Evolutionary conservation across 129 eudicot genomes (phyloP), one percentile per base, ranked within the genome.

Genomic region (Smallanthus sonchifolius): DNA sequence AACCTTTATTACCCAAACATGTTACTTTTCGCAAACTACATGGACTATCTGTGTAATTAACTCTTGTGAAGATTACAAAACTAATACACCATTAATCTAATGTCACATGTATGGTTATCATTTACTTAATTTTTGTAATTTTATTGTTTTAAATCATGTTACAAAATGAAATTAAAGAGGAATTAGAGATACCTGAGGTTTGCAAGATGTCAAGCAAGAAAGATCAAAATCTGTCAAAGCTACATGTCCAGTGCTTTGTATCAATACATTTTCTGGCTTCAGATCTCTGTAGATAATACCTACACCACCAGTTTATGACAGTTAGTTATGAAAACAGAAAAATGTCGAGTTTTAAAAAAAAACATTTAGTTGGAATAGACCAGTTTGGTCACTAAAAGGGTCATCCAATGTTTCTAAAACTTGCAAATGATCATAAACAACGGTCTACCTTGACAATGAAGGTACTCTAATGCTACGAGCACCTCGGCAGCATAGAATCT

Each of bases 401-500:
- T 9, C 35, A 9, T 24, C 28, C 5, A 40, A 36, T 48, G 28
- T 48, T 17, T 17, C 3, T 16, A 56, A 56, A 43, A 20, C 30
- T 65, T 39, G 67, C 14, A 42, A 47, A 56, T 6, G 16, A 43
- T 37, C 2, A 44, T 43, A 38, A 76, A 30, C 11, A 51, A 30
- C 20, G 32, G 30, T 39, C 0, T 86, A 93, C 99, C 99, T 88
- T 91, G 97, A 82, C 99, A 95, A 76, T 95, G 99, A 79, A 95
- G 99, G 80, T 95, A 95, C 80, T 95, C 99, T 79, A 95, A 76
- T 17, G 99, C 99, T 82, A 91, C 88, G 35, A 95, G 76, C 55
- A 95, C 99, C 85, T 95, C 97, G 0, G 97, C 97, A 57, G 97
- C 97, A 77, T 85, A 95, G 83, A 95, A 95, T 81, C 99, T 95